Conservation (phyloP, 2,329 filamentous ascomycete genomes). For the Coniochaeta ligniaria region DNA sequence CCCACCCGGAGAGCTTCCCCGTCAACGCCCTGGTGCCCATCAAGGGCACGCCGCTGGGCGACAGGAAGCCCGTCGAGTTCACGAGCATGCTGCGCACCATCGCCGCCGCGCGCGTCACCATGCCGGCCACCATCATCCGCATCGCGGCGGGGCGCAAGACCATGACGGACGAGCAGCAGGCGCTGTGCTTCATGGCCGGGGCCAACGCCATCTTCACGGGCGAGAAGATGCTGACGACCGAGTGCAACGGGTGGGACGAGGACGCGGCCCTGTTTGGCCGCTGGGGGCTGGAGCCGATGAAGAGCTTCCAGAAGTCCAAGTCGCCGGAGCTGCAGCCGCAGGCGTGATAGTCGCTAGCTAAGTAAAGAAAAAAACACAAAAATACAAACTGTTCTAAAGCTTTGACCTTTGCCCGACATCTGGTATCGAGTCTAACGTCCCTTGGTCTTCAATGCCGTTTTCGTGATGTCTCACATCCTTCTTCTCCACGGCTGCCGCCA, state of each 20-base stretch:
- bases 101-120: conserved; percentile 73
- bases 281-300: conserved; percentile 79
- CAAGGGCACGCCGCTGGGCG: conserved; percentile 78
- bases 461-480: not conserved
- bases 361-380: not conserved
- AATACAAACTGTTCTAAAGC: too few relatives aligned
- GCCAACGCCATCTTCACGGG: conserved; percentile 94
- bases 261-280: conserved; percentile 76
- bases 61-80: conserved; percentile 66
- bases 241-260: conserved; percentile 86
- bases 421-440: too few relatives aligned
- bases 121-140: conserved; percentile 80
- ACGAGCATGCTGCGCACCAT: conserved; percentile 75
- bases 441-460: too few relatives aligned
- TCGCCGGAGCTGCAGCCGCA: not conserved
- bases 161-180: conserved; percentile 83
- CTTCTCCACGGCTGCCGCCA: not conserved
- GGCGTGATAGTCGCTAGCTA: not conserved
- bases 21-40: conserved; percentile 90
- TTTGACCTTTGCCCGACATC: too few relatives aligned
- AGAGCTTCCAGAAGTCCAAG: conserved; percentile 28
- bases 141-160: conserved; percentile 79
- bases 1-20: conserved; percentile 84
- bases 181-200: conserved; percentile 81
- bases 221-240: conserved; percentile 92